Evolutionary conservation across 169 alveolate species (phyloP), one percentile per base, ranked within the genome.

Genomic region (Theileria orientalis): DNA sequence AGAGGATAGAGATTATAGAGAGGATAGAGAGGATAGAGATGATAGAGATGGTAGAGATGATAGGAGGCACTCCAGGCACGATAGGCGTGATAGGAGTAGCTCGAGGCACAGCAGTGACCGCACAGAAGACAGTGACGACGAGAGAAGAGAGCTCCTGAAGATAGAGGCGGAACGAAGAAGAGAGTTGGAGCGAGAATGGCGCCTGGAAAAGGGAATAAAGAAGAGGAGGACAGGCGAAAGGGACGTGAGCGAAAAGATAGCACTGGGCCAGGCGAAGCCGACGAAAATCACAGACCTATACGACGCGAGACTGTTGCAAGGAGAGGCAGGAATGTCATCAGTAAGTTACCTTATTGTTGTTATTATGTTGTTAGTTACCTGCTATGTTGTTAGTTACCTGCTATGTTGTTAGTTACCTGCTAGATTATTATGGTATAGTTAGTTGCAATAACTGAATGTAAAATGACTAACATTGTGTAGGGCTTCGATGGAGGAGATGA

Each of bases 241-340:
- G 67, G 99, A 95, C 69, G 92, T 96, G 35, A 85, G 96, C 59
- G 99, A 96, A 70, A 93, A 94, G 66, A 92, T 95, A 29, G 98
- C 98, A 21, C 90, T 96, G 23, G 98, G 98, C 3, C 93, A 92
- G 88, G 96, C 96, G n/a, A 77, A 79, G 44, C 95, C 97, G 35
- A 69, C 86, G 35, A 83, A 80, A 69, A 95, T 93, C 56, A 73
- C 90, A 8, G 84, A 72, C 52, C 56, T 92, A 86, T 93, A 82
- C 74, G 98, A 96, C 68, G 71, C 94, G 32, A 76, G 98, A 23
- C 88, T 96, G n/a, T 91, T 92, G 73, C 94, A 94, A 78, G 88
- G 92, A 72, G 76, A 76, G 14, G 86, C 91, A 14, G 98, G 98
- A 7, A 69, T 95, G 16, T 97, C 88, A 67, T 84, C 95, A n/a